Percentiles rank a stretch among this genome's conserved stretches.
These are phyloP conservation scores for Leccinum arenicola DNA, from an alignment of 768 basidiomycete genomes.

Conservation along the genomic window DNA sequence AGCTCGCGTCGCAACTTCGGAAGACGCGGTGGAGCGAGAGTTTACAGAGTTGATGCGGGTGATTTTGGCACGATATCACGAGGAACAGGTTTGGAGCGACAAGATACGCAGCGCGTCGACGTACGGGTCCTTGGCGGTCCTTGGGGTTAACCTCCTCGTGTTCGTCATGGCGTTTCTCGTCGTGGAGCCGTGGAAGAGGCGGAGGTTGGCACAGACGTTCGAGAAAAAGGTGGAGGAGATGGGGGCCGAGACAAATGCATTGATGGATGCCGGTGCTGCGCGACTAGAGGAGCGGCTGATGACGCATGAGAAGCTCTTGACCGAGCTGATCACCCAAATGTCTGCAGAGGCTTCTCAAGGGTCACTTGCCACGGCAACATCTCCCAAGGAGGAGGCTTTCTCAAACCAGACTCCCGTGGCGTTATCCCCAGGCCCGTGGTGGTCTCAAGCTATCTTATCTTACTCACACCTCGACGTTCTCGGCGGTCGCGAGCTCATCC, in stretches of 20 bases:
- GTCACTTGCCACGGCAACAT: background rate
- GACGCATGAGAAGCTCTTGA: slow-evolving; percentile 41
- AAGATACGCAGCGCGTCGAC: slow-evolving; percentile 96
- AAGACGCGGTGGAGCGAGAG: slow-evolving; percentile 80
- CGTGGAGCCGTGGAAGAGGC: slow-evolving; percentile 97
- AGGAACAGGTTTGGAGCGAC: slow-evolving; percentile 99
- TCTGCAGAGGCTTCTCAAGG: slow-evolving; percentile 16
- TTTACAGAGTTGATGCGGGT: slow-evolving; percentile 85
- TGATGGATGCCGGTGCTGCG: slow-evolving; percentile 47
- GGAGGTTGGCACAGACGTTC: slow-evolving; percentile 81
- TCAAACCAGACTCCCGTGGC: background rate
- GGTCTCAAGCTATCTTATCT: slow-evolving; percentile 8
- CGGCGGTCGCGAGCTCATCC: slow-evolving; percentile 21
- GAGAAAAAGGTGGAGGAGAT: slow-evolving; percentile 77
- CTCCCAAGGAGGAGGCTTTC: slow-evolving; percentile 5
- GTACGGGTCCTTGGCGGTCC: slow-evolving; percentile 83
- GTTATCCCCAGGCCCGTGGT: slow-evolving; percentile 1
- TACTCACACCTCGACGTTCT: slow-evolving; percentile 11
- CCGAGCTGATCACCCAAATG: slow-evolving; percentile 25
- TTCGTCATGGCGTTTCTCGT: slow-evolving; percentile 87
- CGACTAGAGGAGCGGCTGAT: slow-evolving; percentile 48
- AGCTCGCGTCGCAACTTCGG: slow-evolving; percentile 59
- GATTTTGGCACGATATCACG: slow-evolving; percentile 92
- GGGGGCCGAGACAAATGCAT: slow-evolving; percentile 36
- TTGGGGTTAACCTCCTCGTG: slow-evolving; percentile 85